phyloP scores from a whole-genome alignment of 139 green algal genomes.

The Tetradesmus obliquus region DNA sequence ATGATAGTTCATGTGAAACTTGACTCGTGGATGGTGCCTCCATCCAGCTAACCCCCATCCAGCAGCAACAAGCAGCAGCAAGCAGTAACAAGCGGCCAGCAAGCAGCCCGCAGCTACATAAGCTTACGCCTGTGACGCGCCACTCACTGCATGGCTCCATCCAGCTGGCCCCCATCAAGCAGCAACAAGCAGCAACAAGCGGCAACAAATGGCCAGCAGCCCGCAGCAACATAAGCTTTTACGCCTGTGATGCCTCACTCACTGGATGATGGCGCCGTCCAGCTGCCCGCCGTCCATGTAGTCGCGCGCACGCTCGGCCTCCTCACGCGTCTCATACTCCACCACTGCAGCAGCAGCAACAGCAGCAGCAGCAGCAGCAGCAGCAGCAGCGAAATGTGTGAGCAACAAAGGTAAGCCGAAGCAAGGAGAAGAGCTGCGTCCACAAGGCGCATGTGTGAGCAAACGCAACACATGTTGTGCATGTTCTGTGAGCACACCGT shows the following conservation, averaged over 20 bases:
- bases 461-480: no score
- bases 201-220: neutral
- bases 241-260: neutral
- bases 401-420: no score
- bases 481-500: no score
- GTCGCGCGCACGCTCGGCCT: conserved; percentile 81
- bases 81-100: no score
- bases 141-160: neutral
- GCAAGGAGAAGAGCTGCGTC: no score
- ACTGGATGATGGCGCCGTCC: conserved; percentile 82
- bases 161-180: neutral
- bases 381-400: neutral
- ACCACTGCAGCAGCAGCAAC: conserved; percentile 66
- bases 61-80: no score
- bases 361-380: neutral
- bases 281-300: conserved; percentile 91
- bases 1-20: no score
- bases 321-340: conserved; percentile 71
- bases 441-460: no score
- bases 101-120: no score
- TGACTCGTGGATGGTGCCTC: no score
- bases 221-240: no score
- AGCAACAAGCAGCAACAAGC: neutral
- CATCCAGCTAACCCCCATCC: no score
- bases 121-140: neutral